phyloP scores from a whole-genome alignment of 352 stramenopile genomes.

The Phytophthora capsici region DNA sequence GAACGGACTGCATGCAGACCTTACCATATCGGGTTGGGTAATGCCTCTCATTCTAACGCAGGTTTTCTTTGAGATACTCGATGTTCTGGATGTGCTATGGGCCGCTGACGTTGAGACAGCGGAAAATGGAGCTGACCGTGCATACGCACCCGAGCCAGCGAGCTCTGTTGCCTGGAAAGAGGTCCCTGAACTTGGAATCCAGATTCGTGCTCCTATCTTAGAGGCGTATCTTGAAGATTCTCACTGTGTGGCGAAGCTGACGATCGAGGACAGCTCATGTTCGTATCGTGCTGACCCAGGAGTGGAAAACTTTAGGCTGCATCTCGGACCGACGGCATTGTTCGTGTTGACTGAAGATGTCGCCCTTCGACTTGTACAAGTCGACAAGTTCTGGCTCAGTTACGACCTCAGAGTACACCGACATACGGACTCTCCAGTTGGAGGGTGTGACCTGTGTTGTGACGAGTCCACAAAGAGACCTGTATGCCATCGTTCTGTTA shows the following conservation, averaged over 20 bases:
- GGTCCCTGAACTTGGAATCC: conserved; percentile 69
- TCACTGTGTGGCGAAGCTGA: conserved; percentile 87
- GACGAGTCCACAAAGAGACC: conserved; percentile 65
- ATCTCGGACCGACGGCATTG: conserved; percentile 78
- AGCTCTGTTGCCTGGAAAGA: conserved; percentile 52
- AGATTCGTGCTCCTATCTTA: conserved; percentile 81
- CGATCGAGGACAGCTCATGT: conserved; percentile 80
- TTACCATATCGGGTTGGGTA: conserved; percentile 81
- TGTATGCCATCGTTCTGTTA: conserved; percentile 68
- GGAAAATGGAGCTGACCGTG: conserved; percentile 17
- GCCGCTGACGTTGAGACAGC: conserved; percentile 25
- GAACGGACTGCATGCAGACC: conserved; percentile 61
- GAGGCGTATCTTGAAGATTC: conserved; percentile 89
- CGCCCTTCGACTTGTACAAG: conserved; percentile 82
- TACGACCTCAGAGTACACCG: conserved; percentile 77
- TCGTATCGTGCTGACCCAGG: conserved; percentile 66
- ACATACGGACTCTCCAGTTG: conserved; percentile 39
- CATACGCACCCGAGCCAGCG: conserved; percentile 18
- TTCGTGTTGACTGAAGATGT: conserved; percentile 89
- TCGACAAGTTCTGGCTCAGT: conserved; percentile 79
- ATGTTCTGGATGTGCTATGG: conserved; percentile 78
- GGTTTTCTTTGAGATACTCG: conserved; percentile 77
- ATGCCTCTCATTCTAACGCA: conserved; percentile 76
- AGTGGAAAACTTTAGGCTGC: conserved; percentile 71
- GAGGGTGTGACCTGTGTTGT: conserved; percentile 64